phyloP scores from a whole-genome alignment of 2,329 filamentous ascomycete species.

The Alternaria brassicicola region DNA sequence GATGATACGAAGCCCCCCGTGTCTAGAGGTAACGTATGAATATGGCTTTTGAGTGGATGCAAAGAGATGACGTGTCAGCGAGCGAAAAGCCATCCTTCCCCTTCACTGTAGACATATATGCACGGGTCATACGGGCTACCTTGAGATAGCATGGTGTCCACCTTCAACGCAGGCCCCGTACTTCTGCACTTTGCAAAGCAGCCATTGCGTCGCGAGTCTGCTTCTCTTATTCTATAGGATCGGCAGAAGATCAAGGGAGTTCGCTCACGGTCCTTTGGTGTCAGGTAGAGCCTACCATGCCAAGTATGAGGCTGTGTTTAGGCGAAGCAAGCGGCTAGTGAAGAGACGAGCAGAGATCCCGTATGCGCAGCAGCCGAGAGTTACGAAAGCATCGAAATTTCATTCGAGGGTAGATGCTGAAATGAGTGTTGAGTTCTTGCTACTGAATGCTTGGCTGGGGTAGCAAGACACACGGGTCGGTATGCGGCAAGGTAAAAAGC shows the following conservation, averaged over 20 bases:
- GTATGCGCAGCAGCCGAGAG: background rate
- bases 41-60: background rate
- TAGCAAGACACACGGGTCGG: background rate
- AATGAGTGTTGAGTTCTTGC: background rate
- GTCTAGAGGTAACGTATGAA: background rate
- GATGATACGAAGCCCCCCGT: conserved; percentile 9
- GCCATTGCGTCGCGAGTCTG: background rate
- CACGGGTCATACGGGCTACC: background rate
- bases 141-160: background rate
- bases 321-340: background rate
- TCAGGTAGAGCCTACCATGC: background rate
- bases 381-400: background rate
- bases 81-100: too few relatives aligned
- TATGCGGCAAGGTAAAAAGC: background rate
- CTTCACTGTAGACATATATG: background rate
- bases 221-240: background rate
- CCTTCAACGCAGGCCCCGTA: background rate
- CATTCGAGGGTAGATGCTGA: background rate
- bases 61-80: too few relatives aligned
- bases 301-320: background rate
- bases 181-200: background rate
- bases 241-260: background rate
- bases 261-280: background rate
- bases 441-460: background rate
- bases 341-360: background rate